A percentile compares a stretch with the other conserved stretches of the same genome.
Evolutionary conservation across 139 green algal genomes (phyloP).

Genomic region (Volvox reticuliferus): DNA sequence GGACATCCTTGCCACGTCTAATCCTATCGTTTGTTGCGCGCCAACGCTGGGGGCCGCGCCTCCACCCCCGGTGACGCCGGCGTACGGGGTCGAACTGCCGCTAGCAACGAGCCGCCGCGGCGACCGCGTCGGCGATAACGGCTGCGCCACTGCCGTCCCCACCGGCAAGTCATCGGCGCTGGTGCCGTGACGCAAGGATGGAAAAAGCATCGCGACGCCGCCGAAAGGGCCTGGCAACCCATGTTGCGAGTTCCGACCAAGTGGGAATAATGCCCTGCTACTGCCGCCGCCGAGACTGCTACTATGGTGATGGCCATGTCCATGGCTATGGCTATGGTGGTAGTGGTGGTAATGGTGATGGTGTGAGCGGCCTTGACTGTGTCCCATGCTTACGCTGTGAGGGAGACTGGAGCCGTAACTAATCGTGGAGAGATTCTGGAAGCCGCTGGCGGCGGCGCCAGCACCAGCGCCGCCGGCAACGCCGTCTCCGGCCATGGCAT

Average conservation of each 20-base stretch:
- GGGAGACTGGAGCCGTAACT: not conserved
- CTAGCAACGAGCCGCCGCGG: not conserved
- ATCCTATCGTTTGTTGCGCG: too few relatives aligned
- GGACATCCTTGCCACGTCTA: not conserved
- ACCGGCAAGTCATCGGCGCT: not conserved
- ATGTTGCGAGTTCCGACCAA: not conserved
- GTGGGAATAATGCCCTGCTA: too few relatives aligned
- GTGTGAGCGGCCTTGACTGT: not conserved
- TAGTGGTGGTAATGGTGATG: slow-evolving; percentile 14
- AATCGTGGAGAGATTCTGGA: not conserved
- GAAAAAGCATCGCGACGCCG: slow-evolving; percentile 13
- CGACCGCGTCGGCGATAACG: not conserved
- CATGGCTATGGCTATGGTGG: not conserved
- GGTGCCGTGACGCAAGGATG: not conserved
- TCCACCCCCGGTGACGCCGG: too few relatives aligned
- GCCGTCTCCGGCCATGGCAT: not conserved
- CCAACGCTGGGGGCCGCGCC: too few relatives aligned
- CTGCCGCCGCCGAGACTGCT: not conserved
- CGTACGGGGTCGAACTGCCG: too few relatives aligned
- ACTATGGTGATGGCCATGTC: not conserved
- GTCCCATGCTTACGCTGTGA: not conserved
- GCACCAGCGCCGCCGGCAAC: not conserved
- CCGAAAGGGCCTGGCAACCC: not conserved
- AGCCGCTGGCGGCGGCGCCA: not conserved
- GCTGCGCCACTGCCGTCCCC: not conserved